Conservation (phyloP, 2,329 filamentous ascomycete species). For the Parascedosporium putredinis region DNA sequence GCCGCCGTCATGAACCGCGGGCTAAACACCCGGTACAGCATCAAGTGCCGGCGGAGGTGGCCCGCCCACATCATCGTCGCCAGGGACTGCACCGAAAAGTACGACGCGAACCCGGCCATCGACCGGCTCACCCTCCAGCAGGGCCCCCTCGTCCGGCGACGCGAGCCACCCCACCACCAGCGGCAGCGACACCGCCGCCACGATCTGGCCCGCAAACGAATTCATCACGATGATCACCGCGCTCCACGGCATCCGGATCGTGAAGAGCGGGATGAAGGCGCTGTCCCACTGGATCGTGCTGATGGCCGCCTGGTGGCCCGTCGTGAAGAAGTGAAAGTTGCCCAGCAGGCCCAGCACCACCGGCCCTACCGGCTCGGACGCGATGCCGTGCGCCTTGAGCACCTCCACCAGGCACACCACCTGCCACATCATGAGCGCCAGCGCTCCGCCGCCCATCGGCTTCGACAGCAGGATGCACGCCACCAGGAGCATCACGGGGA, state of each 20-base stretch:
- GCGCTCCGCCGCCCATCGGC: conserved; percentile 81
- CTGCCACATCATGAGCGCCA: conserved; percentile 78
- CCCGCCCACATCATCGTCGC: conserved; percentile 88
- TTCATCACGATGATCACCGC: conserved; percentile 75
- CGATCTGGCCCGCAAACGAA: conserved; percentile 79
- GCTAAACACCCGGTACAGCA: conserved; percentile 91
- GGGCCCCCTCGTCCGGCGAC: conserved; percentile 57
- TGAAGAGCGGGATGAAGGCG: conserved; percentile 79
- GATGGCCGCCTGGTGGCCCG: conserved; percentile 84
- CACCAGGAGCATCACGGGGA: conserved; percentile 68
- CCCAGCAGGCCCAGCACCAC: conserved; percentile 79
- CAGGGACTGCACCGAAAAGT: conserved; percentile 72
- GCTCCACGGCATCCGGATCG: conserved; percentile 80
- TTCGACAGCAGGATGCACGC: conserved; percentile 77
- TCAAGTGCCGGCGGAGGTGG: conserved; percentile 78
- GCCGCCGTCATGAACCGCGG: conserved; percentile 83
- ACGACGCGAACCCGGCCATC: conserved; percentile 65
- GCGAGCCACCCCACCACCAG: conserved; percentile 84
- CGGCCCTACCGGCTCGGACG: conserved; percentile 67
- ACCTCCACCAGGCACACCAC: conserved; percentile 67
- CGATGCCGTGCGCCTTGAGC: conserved; percentile 48
- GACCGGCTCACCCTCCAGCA: conserved; percentile 62
- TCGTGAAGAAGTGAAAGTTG: conserved; percentile 95
- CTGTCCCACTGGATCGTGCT: conserved; percentile 91
- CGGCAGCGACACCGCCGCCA: conserved; percentile 70